Percentiles rank a stretch among this genome's conserved stretches.
These are phyloP conservation scores for Populus trichocarpa DNA, from an alignment of 441 rosid species.

Conservation along the genomic window DNA sequence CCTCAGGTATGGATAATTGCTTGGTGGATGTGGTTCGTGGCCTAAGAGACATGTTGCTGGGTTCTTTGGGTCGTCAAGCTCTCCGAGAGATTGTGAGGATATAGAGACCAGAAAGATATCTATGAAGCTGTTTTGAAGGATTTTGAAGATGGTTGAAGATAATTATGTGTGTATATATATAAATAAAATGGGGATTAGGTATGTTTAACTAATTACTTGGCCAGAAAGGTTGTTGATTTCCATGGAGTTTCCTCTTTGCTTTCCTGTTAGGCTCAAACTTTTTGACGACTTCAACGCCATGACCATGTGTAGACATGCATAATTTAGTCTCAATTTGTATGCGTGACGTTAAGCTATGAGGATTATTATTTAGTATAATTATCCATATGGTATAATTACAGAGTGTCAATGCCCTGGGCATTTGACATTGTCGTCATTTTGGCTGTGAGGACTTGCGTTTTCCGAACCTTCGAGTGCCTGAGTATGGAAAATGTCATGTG, in stretches of 20 bases:
- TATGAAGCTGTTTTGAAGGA: no score
- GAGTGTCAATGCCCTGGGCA: no score
- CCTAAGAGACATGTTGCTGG: slow-evolving; percentile 20
- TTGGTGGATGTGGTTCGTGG: slow-evolving; percentile 29
- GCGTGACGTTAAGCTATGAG: not conserved
- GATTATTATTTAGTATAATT: no score
- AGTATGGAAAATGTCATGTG: not conserved
- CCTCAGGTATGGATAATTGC: slow-evolving; percentile 14
- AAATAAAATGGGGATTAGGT: not conserved
- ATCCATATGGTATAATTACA: no score
- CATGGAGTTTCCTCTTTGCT: not conserved
- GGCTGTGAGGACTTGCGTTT: not conserved
- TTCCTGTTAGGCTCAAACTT: not conserved
- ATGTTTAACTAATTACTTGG: not conserved
- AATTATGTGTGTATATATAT: not conserved
- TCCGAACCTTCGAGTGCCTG: not conserved
- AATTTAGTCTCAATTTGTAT: not conserved
- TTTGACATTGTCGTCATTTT: not conserved
- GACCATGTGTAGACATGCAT: not conserved
- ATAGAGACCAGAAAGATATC: not conserved
- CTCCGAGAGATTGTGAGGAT: not conserved
- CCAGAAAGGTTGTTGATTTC: not conserved
- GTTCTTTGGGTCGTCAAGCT: not conserved
- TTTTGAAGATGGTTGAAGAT: not conserved
- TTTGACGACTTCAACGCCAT: not conserved